Base-by-base conservation (phyloP, 176 grass and related monocot genomes). In the Eragrostis nindensis region DNA sequence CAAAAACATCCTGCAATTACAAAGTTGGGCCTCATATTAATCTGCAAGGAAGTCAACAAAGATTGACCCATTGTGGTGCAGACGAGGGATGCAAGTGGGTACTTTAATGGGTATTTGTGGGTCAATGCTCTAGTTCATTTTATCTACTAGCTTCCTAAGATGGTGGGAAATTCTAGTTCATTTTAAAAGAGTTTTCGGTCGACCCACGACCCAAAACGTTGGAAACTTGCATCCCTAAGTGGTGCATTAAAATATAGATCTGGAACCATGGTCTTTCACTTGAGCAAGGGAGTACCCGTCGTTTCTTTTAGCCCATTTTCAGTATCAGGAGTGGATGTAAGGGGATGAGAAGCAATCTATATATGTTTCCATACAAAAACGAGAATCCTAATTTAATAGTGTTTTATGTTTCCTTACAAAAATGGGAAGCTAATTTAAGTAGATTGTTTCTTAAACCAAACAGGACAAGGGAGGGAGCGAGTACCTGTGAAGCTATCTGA, bases 401-500 rank as follows among this genome's bases (percentile, higher is more conserved):
- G 13, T 18, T 68, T 45, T 62, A 69, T 76, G 7, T 70, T 53
- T 62, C 49, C 25, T 63, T 36, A 55, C 27, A 44, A 60, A 44
- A 62, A 42, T 82, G 12, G 64, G 27, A 76, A 52, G 71, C 0
- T 30, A 74, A 24, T 68, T 60, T 60, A 27, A 69, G 29, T 49
- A 60, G n/a, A 40, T n/a, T 41, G 44, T 62, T 84, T 68, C 36
- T 62, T 55, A 42, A 30, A 65, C 8, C 25, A 40, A 71, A 26
- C 6, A 36, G 27, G 5, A n/a, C 21, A 32, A 45, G 9, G n/a
- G 22, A 69, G 75, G 14, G 66, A 83, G 29, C 45, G 47, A 45
- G 65, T 80, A 99, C 96, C 92, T 99, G 92, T 88, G 90, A 90
- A 86, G 89, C 88, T 74, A 99, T 89, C 84, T 91, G 82, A 73